Base-by-base conservation (phyloP, 2,329 filamentous ascomycete genomes). In the Ceratocystis eucalypticola region DNA sequence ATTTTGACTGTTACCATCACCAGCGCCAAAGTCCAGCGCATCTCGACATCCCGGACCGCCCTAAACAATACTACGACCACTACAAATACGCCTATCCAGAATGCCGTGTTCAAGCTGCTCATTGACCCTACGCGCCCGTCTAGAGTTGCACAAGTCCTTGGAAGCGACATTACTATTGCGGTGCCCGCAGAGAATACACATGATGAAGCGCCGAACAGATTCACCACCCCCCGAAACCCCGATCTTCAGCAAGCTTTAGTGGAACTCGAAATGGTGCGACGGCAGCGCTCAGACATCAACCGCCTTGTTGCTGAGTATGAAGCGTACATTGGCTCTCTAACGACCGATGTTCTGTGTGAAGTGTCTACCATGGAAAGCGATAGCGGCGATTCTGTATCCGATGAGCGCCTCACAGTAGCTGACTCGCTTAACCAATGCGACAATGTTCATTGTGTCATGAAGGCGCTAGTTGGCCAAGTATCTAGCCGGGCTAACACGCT, bases 81-180 rank as follows among this genome's bases (percentile, higher is more conserved):
- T 2, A 50, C 48, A 5, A 55, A 25, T 15, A 48, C 66, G 8
- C 30, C 66, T 10, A 44, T 66, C 4, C 66, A 68, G 28, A 68
- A 68, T 61, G 46, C 66, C 3, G 66, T 68, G n/a, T 68, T 68
- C 28, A 68, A 68, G 30, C 59, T 68, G 10, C 44, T 68, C 33
- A 66, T 68, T 41, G 67, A 68, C 12, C 64, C 65, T 17, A 68
- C 64, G 4, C 53, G 53, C 17, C 53, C 46, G n/a, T 53, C 46
- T n/a, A 68, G 66, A 61, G 55, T 68, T 30, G 30, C 62, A 22
- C 64, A 68, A 37, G 66, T 68, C 30, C 48, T 68, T 28, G 66
- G 66, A 8, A 65, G 64, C 22, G 66, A 66, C 46, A 25, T 68
- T 41, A 46, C 30, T 2, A 44, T 68, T 28, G 61, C 64, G 4